Base-by-base conservation (phyloP, 208 protist genomes). In the Trypanosoma brucei region DNA sequence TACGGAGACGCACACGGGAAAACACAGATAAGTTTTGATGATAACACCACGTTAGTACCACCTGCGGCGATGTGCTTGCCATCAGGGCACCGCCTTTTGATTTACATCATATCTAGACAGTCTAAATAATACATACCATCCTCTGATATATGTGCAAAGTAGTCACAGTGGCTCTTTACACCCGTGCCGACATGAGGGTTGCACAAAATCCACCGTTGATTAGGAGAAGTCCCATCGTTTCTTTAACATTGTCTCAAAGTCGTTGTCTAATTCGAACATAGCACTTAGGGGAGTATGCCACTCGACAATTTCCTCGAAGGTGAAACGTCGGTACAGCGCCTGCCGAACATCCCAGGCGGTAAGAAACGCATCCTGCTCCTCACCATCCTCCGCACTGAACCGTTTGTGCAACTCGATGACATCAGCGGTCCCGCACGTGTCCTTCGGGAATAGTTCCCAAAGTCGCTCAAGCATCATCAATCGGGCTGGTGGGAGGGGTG, bases 391-490 rank as follows among this genome's bases (percentile, higher is more conserved):
- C n/a, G 81, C 75, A 9, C 71, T 37, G 65, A 86, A 92, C 14
- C 42, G 42, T 1, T 68, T 72, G 59, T 92, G 85, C 30, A 94
- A 64, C 48, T 78, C 78, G 31, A 81, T 55, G 67, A 92, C 78
- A 13, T 89, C 81, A 22, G 88, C 65, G 3, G 67, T 49, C 30
- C 79, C 72, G 37, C 59, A 50, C 3, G 13, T 36, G 57, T 92
- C 81, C 62, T 91, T 91, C 36, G 61, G 53, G 50, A 94, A 88
- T 48, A 84, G 55, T 0, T 60, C 60, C 85, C 88, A 94, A 48
- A 94, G 52, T n/a, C 88, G 83, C 62, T 82, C 83, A 62, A 94
- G 56, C 75, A 92, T 75, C 83, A 88, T 81, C 2, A 69, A 49
- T 11, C 88, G 84, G 9, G 79, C 68, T 1, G 88, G 68, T 11